Conservation (phyloP, 129 eudicot genomes). For the Smallanthus sonchifolius region DNA sequence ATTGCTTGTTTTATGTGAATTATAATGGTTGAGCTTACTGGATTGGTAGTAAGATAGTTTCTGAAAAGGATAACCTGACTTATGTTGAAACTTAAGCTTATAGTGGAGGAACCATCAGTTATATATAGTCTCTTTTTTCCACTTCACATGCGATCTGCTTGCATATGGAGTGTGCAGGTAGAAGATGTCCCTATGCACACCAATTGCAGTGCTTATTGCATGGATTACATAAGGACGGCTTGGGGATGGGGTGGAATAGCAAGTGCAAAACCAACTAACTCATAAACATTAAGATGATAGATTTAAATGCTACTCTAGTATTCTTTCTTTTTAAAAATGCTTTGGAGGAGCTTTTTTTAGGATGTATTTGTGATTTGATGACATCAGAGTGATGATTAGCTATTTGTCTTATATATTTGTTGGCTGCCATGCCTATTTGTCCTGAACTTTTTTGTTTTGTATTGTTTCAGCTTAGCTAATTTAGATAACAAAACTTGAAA, state of each 20-base stretch:
- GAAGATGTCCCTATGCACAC: neutral
- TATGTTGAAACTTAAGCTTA: neutral
- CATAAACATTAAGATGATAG: neutral
- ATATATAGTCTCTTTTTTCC: neutral
- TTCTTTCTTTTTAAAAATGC: neutral
- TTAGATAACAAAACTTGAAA: slow-evolving; percentile 3
- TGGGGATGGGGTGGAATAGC: neutral
- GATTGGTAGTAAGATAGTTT: neutral
- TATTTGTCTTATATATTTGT: neutral
- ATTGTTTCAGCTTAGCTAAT: slow-evolving; percentile 6
- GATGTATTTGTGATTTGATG: neutral
- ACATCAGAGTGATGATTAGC: neutral
- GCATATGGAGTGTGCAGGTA: slow-evolving; percentile 2
- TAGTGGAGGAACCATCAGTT: neutral
- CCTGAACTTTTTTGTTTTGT: slow-evolving; percentile 2
- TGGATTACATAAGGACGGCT: neutral
- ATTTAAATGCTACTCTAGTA: neutral
- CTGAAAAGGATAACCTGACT: neutral
- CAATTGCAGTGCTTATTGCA: neutral
- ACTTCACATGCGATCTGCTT: slow-evolving; percentile 1
- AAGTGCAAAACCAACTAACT: neutral
- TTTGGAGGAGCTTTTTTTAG: neutral
- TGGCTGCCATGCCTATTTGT: slow-evolving; percentile 6
- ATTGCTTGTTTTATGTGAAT: neutral
- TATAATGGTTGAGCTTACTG: slow-evolving; percentile 1